Conservation (phyloP, 257 asterid genomes). For the Jaltomata sinuosa region DNA sequence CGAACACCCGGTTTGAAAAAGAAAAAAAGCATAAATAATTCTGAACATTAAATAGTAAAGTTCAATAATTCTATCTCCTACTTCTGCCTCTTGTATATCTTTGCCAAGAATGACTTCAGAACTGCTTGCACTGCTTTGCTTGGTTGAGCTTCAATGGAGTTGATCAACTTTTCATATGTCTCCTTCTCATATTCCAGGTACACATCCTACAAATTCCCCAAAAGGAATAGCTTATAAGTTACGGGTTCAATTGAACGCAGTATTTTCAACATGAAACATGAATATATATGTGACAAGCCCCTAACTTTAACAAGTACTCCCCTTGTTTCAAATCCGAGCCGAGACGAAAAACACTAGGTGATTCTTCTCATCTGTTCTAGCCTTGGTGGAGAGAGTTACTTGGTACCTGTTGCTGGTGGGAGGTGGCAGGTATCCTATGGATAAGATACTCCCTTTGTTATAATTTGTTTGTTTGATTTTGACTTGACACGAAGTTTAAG, state of each 20-base stretch:
- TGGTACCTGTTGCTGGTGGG: too few relatives aligned
- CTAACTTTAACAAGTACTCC: background rate
- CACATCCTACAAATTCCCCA: constrained; percentile 11
- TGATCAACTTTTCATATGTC: constrained; percentile 19
- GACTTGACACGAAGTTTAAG: too few relatives aligned
- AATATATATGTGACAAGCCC: background rate
- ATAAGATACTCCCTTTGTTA: too few relatives aligned
- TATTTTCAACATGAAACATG: background rate
- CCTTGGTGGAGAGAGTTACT: too few relatives aligned
- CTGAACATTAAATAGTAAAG: background rate
- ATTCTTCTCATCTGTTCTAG: too few relatives aligned
- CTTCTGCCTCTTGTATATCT: constrained; percentile 37
- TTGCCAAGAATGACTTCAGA: constrained; percentile 26
- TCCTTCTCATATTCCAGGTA: constrained; percentile 25
- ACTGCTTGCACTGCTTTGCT: constrained; percentile 30
- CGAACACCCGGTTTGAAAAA: background rate
- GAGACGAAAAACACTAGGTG: too few relatives aligned
- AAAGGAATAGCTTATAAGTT: background rate
- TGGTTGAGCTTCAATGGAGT: constrained; percentile 24
- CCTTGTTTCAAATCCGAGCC: too few relatives aligned
- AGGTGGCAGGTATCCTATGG: too few relatives aligned
- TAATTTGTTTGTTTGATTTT: too few relatives aligned
- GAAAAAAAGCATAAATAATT: background rate
- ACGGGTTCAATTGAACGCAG: background rate
- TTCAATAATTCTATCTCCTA: background rate